Base-by-base conservation (phyloP, 768 basidiomycete genomes). In the Russula vinacea region DNA sequence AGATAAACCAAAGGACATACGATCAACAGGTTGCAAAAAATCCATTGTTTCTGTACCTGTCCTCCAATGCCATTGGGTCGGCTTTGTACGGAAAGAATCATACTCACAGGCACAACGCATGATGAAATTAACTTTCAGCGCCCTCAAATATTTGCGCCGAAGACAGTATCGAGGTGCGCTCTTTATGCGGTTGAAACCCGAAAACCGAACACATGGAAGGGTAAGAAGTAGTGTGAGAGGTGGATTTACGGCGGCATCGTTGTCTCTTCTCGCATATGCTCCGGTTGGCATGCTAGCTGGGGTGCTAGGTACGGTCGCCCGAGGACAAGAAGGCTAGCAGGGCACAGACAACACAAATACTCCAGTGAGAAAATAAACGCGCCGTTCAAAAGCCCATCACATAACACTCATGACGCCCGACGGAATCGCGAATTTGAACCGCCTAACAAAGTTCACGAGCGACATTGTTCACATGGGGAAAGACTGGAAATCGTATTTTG, bases 251-350 rank as follows among this genome's bases (percentile, higher is more conserved):
- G 17, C 35, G 26, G 17, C 24, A 3, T 59, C 35, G 24, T 50
- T 24, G 22, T 50, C 50, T 29, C 47, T 24, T 9, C 45, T 2
- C 16, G 14, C 7, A 24, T 17, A 37, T 22, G 52, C 13, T 47
- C 24, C 35, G 13, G 60, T 54, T 45, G 52, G 33, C 17, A 61
- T 24, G 35, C 17, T 11, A 55, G 11, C 17, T 14, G 44, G 52
- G 42, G 24, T 35, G 44, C 60, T 17, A 62, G 60, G 52, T 33
- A 61, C 51, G 26, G 33, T 45, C 17, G 22, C 19, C 14, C 54
- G 17, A 56, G 40, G 54, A 45, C 52, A 61, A 54, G 29, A 55
- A 62, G 54, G 54, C 26, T 56, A 49, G 45, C 35, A 56, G 44
- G n/a, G 45, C 44, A 44, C n/a, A 24, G 13, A 58, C n/a, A 19